Conservation (phyloP, 371 early-diverging fungal species). For the Mucor mucedo region DNA sequence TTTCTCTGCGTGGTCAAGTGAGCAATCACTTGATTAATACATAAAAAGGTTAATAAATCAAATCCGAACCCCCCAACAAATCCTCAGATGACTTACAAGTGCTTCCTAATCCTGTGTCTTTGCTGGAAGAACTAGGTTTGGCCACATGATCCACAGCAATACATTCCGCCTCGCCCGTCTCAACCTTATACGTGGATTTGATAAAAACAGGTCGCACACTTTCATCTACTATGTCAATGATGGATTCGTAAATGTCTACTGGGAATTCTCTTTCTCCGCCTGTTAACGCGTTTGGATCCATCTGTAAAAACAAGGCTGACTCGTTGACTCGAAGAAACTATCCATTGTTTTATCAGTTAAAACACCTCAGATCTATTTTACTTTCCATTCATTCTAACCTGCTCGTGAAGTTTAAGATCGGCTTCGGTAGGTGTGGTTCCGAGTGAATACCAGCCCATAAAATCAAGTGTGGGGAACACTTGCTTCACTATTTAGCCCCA, state of each 20-base stretch:
- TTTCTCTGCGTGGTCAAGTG: constrained; percentile 80
- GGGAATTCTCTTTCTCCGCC: constrained; percentile 68
- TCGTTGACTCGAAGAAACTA: constrained; percentile 79
- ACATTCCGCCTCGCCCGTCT: constrained; percentile 85
- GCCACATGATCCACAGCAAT: constrained; percentile 89
- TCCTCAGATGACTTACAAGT: constrained; percentile 44
- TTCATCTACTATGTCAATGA: constrained; percentile 69
- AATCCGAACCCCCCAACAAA: neutral
- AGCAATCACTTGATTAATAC: constrained; percentile 58
- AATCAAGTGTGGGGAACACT: constrained; percentile 83
- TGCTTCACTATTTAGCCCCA: constrained; percentile 65
- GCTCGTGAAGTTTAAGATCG: constrained; percentile 77
- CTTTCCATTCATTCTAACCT: constrained; percentile 45
- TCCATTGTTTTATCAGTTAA: neutral
- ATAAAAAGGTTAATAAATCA: neutral
- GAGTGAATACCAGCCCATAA: constrained; percentile 87
- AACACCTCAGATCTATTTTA: too few species aligned
- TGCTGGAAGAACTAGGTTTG: constrained; percentile 55
- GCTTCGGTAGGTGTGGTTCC: constrained; percentile 63
- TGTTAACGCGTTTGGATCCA: constrained; percentile 66
- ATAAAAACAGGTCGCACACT: constrained; percentile 67
- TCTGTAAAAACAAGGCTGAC: constrained; percentile 75
- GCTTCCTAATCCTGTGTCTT: constrained; percentile 60
- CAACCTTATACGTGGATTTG: constrained; percentile 73
- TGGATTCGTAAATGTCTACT: constrained; percentile 79